Percentiles rank a stretch among this genome's conserved stretches.
Conservation (phyloP, 306 rosid genomes). For the Malus domestica region ASM211411v1 NC_041799.1:1915501-1916000, state of each 20-base stretch:
- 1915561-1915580: neutral
- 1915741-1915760: constrained; percentile 63
- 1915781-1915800: constrained; percentile 63
- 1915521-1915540: constrained; percentile 6
- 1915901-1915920: neutral
- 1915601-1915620: constrained; percentile 41
- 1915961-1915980: neutral
- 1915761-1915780: constrained; percentile 55
- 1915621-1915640: constrained; percentile 86
- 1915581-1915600: neutral
- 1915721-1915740: constrained; percentile 57
- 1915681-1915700: constrained; percentile 76
- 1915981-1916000: neutral
- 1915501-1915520: constrained; percentile 32
- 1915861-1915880: neutral
- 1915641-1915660: too few species aligned
- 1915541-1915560: neutral
- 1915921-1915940: neutral
- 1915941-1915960: neutral
- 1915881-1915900: neutral
- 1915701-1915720: constrained; percentile 59
- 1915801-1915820: constrained; percentile 56
- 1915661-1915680: constrained; percentile 70
- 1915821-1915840: neutral
- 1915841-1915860: neutral